Evolutionary conservation across 805 yeast genomes (phyloP), one percentile per base, ranked within the genome.

Genomic region (Candida xiaguanensis): DNA sequence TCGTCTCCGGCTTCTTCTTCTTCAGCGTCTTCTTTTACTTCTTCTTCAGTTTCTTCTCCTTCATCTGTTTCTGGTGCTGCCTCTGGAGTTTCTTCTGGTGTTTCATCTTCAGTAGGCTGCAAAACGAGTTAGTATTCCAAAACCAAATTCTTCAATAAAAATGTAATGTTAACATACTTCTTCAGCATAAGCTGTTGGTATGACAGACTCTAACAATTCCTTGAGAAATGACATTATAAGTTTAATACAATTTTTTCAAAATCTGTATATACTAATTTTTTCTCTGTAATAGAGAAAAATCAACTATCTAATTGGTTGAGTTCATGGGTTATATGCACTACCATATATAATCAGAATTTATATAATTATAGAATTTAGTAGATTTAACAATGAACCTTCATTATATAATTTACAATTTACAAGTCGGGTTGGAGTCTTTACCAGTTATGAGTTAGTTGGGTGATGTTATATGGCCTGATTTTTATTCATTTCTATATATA

Each of bases 121-220:
- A n/a, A 28, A 28, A 28, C 31, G 8, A 6, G 37, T 34, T 25
- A 34, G 37, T 34, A 28, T 13, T 15, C n/a, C n/a, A n/a, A 24
- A 17, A 16, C 29, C 8, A 4, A 23, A 33, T 19, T 23, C n/a
- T 13, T 20, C 11, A n/a, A n/a, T n/a, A n/a, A n/a, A 17, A 20
- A 15, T 20, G 14, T 12, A 22, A n/a, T 15, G 8, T 5, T 9
- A 35, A 67, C 74, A 56, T 67, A 67, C 78, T 63, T 76, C 81
- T 55, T 85, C 95, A 55, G 95, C 96, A 68, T 75, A 80, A 38
- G 95, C 95, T 53, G 85, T 75, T 60, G 96, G 95, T 50, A 78
- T 68, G 49, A 85, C 72, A 45, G 84, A 76, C 59, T 87, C 95
- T 68, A 85, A 82, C 58, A 88, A 68, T 66, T 87, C 95, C 60